Percentiles rank a stretch among this genome's conserved stretches.
Evolutionary conservation across 1,139 yeast genomes (phyloP).

Genomic region (Kodamaea derodonti): DNA sequence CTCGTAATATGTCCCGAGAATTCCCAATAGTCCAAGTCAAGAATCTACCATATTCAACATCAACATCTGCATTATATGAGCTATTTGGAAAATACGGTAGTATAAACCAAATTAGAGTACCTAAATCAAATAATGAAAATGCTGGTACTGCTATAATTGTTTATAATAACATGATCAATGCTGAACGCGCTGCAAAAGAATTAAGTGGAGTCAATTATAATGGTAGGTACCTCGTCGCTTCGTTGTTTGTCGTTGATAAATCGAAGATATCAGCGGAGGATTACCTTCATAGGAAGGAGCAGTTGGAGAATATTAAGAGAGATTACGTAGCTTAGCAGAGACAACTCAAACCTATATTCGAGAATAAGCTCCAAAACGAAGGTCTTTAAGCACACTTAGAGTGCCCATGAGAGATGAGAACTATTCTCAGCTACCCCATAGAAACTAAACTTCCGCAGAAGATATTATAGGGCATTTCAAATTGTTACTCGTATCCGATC

Average conservation of each 20-base stretch:
- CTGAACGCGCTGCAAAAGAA: constrained; percentile 49
- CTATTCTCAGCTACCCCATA: too few relatives aligned
- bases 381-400: too few relatives aligned
- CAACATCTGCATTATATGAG: constrained; percentile 46
- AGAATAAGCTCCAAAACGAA: too few relatives aligned
- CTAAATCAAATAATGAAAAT: constrained; percentile 23
- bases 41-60: constrained; percentile 54
- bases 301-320: constrained; percentile 17
- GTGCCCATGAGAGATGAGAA: too few relatives aligned
- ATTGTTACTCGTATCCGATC: too few relatives aligned
- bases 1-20: constrained; percentile 18
- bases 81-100: constrained; percentile 57
- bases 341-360: too few relatives aligned
- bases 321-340: constrained; percentile 12
- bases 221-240: constrained; percentile 56
- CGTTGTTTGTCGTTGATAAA: constrained; percentile 41
- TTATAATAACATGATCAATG: constrained; percentile 46
- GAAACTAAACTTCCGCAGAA: too few relatives aligned
- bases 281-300: constrained; percentile 16
- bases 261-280: constrained; percentile 22
- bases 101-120: constrained; percentile 52
- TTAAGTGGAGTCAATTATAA: constrained; percentile 59
- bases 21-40: constrained; percentile 55
- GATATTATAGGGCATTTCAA: too few relatives aligned
- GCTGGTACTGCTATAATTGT: constrained; percentile 57